Evolutionary conservation across 148 eudicot genomes (phyloP).

Genomic region (Heliamphora exappendiculata): DNA sequence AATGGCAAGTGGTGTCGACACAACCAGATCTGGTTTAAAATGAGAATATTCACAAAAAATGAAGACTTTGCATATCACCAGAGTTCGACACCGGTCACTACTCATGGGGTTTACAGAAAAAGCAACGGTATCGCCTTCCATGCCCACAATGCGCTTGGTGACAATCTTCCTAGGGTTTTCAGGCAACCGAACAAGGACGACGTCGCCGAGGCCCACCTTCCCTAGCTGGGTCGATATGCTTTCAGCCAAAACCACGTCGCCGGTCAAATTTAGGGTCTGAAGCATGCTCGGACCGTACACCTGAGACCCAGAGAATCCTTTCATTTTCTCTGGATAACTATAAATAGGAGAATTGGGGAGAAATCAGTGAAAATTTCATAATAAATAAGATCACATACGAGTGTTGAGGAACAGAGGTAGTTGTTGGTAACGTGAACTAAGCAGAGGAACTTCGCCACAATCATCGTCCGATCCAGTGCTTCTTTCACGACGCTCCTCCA

Average conservation of each 20-base stretch:
- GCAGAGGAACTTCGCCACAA: slow-evolving; percentile 46
- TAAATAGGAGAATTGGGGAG: background rate
- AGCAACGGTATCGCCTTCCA: slow-evolving; percentile 49
- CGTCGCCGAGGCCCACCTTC: slow-evolving; percentile 46
- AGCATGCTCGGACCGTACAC: slow-evolving; percentile 85
- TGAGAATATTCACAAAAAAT: background rate
- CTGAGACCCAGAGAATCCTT: slow-evolving; percentile 21
- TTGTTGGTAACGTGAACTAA: slow-evolving; percentile 51
- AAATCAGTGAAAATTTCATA: slow-evolving; percentile 5
- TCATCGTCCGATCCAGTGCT: slow-evolving; percentile 25
- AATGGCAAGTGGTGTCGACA: too few relatives aligned
- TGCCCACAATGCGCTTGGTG: slow-evolving; percentile 63
- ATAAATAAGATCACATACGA: slow-evolving; percentile 35
- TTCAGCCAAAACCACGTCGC: slow-evolving; percentile 55
- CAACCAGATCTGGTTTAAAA: too few relatives aligned
- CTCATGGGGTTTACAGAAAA: slow-evolving; percentile 44
- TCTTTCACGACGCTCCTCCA: slow-evolving; percentile 46
- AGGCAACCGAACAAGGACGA: slow-evolving; percentile 62
- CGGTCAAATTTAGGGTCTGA: slow-evolving; percentile 61
- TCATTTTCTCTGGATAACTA: background rate
- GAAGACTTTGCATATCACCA: slow-evolving; percentile 18
- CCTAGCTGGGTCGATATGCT: slow-evolving; percentile 41
- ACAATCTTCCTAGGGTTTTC: slow-evolving; percentile 62
- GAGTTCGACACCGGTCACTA: slow-evolving; percentile 23
- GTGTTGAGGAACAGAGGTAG: slow-evolving; percentile 39